Percentiles rank a stretch among this genome's conserved stretches.
phyloP scores from a whole-genome alignment of 345 rosid species.

The Gossypium bickii region DNA sequence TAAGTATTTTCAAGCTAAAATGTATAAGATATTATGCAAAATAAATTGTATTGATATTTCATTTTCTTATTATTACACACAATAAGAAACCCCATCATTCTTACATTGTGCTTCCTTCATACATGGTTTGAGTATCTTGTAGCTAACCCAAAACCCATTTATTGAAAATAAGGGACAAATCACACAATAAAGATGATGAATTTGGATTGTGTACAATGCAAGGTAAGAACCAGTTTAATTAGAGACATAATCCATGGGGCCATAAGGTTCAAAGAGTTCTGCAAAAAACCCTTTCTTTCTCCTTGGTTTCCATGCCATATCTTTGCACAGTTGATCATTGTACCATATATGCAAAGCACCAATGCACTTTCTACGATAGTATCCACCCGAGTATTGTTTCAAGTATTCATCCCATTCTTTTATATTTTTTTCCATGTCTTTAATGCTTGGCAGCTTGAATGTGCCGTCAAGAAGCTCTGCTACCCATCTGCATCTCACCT shows the following conservation, averaged over 20 bases:
- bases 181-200: neutral
- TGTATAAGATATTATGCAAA: neutral
- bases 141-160: neutral
- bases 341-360: constrained; percentile 25
- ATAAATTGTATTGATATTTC: neutral
- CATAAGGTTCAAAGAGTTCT: constrained; percentile 34
- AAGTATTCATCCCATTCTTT: constrained; percentile 25
- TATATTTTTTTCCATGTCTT: constrained; percentile 31
- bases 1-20: too few species aligned
- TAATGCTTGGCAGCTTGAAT: constrained; percentile 25
- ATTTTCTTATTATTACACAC: neutral
- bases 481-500: constrained; percentile 31
- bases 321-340: constrained; percentile 31
- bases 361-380: constrained; percentile 24
- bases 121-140: neutral
- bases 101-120: neutral
- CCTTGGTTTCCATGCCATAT: constrained; percentile 25
- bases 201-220: too few species aligned
- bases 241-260: constrained; percentile 24
- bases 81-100: neutral
- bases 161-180: neutral
- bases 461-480: constrained; percentile 23
- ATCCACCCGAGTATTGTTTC: constrained; percentile 17
- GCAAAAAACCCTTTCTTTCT: constrained; percentile 30
- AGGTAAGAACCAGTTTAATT: neutral